These are phyloP conservation scores for Massariosphaeria phaeospora DNA, from an alignment of 495 filamentous ascomycete genomes.

Conservation along the genomic window DNA sequence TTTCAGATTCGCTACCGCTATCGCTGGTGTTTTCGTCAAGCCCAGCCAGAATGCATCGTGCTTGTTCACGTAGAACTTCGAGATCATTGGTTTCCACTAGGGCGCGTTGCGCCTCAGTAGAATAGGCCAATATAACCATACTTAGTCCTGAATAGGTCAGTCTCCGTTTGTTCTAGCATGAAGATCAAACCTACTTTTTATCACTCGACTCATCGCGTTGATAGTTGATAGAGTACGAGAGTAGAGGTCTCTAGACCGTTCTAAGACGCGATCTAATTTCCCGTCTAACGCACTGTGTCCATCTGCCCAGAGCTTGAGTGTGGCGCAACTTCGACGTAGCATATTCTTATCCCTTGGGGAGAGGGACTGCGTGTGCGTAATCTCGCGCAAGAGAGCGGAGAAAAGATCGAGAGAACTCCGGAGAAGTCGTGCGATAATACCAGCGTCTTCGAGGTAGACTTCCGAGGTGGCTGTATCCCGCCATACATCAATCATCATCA, in stretches of 20 bases:
- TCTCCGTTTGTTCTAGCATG: too few species aligned
- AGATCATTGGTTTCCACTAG: neutral
- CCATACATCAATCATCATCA: neutral
- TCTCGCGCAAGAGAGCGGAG: neutral
- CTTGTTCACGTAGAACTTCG: slow-evolving; percentile 3
- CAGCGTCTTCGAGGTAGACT: neutral
- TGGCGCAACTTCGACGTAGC: slow-evolving; percentile 2
- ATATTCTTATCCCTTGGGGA: neutral
- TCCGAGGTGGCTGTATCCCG: neutral
- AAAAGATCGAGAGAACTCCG: slow-evolving; percentile 7
- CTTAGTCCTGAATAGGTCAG: slow-evolving; percentile 7
- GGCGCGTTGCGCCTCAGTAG: neutral
- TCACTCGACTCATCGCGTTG: slow-evolving; percentile 1
- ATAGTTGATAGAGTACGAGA: slow-evolving; percentile 5
- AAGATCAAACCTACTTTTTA: slow-evolving; percentile 3
- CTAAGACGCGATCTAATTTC: slow-evolving; percentile 6
- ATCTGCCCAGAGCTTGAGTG: slow-evolving; percentile 15
- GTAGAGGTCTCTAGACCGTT: slow-evolving; percentile 1
- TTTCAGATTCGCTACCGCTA: neutral
- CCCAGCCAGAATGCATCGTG: slow-evolving; percentile 4
- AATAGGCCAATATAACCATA: neutral
- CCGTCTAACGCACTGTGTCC: slow-evolving; percentile 9
- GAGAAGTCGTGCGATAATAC: slow-evolving; percentile 8
- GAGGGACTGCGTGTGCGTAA: neutral
- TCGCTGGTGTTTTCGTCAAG: neutral